Base-by-base conservation (phyloP, 2,329 filamentous ascomycete species). In the Magnaporthiopsis rhizophila region DNA sequence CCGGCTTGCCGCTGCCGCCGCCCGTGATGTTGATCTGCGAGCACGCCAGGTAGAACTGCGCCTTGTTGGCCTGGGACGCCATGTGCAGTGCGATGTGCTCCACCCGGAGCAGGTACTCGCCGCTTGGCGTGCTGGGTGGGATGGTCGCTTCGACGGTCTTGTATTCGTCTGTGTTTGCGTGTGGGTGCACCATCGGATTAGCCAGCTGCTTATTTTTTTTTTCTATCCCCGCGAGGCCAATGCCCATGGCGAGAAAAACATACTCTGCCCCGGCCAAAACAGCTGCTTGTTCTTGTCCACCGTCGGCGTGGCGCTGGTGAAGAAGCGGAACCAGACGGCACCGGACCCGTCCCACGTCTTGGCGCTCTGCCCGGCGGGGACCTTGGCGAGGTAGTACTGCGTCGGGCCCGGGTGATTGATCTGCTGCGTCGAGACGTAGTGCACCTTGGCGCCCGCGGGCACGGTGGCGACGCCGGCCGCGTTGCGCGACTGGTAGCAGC, bases 231-330 rank as follows among this genome's bases (percentile, higher is more conserved):
- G n/a, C n/a, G n/a, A n/a, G n/a, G n/a, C n/a, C n/a, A n/a, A n/a
- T n/a, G n/a, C n/a, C n/a, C n/a, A n/a, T n/a, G n/a, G n/a, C n/a
- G n/a, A n/a, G n/a, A n/a, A n/a, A 9, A 21, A 65, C 71, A 65
- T 70, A 74, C 73, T 75, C 66, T 76, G 74, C 1, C 68, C 70
- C 1, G 74, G 72, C 74, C 73, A 76, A 57, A 77, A 78, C 32
- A 83, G 75, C 65, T 79, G 76, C 72, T 80, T 81, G 65, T 79
- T 78, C 64, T 74, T 72, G 67, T 79, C 78, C 67, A 80, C 77
- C 12, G 72, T 72, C n/a, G 81, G 79, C 69, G 75, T 70, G 65
- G 64, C 65, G 0, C 77, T 77, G 0, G 77, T 77, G 64, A 70
- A 69, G 59, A 76, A 70, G 70, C 74, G 74, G 70, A 76, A 77